Percentiles rank a stretch among this genome's conserved stretches.
Evolutionary conservation across 2,329 filamentous ascomycete genomes (phyloP).

Genomic region (Beauveria rudraprayagi): DNA sequence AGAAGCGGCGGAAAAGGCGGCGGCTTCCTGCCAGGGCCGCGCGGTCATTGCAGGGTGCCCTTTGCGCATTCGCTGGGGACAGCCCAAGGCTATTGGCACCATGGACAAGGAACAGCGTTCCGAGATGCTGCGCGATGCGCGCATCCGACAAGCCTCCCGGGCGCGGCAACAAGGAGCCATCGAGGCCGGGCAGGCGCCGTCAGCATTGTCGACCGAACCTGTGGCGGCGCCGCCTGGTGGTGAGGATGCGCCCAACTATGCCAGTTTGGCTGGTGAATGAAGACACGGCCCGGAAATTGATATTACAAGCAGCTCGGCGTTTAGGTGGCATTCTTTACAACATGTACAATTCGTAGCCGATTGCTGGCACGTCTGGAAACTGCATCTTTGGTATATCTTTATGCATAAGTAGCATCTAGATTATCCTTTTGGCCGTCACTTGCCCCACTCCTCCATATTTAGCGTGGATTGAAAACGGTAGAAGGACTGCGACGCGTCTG

Average conservation of each 20-base stretch:
- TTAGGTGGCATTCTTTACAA: constrained; percentile 16
- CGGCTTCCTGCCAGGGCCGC: constrained; percentile 75
- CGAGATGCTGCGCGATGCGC: constrained; percentile 69
- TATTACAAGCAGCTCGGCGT: constrained; percentile 23
- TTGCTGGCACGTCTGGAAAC: background rate
- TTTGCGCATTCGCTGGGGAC: constrained; percentile 82
- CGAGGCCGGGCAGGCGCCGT: constrained; percentile 23
- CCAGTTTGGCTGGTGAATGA: constrained; percentile 76
- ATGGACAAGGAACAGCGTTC: constrained; percentile 82
- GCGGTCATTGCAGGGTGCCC: constrained; percentile 89
- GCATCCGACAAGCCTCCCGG: constrained; percentile 32
- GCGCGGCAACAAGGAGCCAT: constrained; percentile 23
- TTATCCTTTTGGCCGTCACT: too few relatives aligned
- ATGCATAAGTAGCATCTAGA: background rate
- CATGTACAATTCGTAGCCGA: constrained; percentile 6
- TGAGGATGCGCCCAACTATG: constrained; percentile 67
- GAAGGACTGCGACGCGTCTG: too few relatives aligned
- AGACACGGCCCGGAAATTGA: constrained; percentile 13
- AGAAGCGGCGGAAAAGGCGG: constrained; percentile 77
- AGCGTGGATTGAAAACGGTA: too few relatives aligned
- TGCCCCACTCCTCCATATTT: too few relatives aligned
- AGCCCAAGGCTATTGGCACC: constrained; percentile 82
- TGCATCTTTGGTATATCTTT: constrained; percentile 20
- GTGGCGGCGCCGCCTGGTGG: constrained; percentile 74
- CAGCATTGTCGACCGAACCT: constrained; percentile 20